Percentiles rank a stretch among this genome's conserved stretches.
These are phyloP conservation scores for Candolleomyces efflorescens DNA, from an alignment of 768 basidiomycete species.

Conservation along the genomic window DNA sequence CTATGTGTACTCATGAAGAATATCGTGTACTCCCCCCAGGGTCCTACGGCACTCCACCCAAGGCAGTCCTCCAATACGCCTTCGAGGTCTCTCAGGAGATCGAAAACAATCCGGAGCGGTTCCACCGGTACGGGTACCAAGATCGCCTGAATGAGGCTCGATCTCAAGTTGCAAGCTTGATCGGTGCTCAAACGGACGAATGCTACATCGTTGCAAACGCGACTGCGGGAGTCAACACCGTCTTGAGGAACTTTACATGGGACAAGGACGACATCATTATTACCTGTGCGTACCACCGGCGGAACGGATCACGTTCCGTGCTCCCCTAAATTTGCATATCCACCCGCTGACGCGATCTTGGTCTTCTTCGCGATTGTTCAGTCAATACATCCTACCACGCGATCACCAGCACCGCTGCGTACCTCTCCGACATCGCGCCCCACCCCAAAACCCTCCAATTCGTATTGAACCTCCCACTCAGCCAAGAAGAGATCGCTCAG, in stretches of 20 bases:
- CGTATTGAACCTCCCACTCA: slow-evolving; percentile 49
- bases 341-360: background rate
- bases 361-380: slow-evolving; percentile 9
- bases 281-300: slow-evolving; percentile 37
- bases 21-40: slow-evolving; percentile 33
- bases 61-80: slow-evolving; percentile 44
- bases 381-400: slow-evolving; percentile 49
- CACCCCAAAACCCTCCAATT: slow-evolving; percentile 50
- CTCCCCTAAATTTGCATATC: slow-evolving; percentile 18
- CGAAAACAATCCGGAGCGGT: slow-evolving; percentile 56
- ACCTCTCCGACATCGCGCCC: slow-evolving; percentile 52
- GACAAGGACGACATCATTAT: slow-evolving; percentile 63
- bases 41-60: slow-evolving; percentile 54
- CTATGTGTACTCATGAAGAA: background rate
- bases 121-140: slow-evolving; percentile 36
- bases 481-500: slow-evolving; percentile 50
- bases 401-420: slow-evolving; percentile 45
- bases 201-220: slow-evolving; percentile 61
- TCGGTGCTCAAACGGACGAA: slow-evolving; percentile 49
- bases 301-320: background rate
- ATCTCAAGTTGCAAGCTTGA: slow-evolving; percentile 45
- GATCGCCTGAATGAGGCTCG: slow-evolving; percentile 36
- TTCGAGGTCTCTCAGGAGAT: slow-evolving; percentile 35
- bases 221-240: slow-evolving; percentile 60
- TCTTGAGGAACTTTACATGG: slow-evolving; percentile 68